A percentile compares a stretch with the other conserved stretches of the same genome.
Conservation (phyloP, 495 filamentous ascomycete species). For the Penicillium ucsense region DNA sequence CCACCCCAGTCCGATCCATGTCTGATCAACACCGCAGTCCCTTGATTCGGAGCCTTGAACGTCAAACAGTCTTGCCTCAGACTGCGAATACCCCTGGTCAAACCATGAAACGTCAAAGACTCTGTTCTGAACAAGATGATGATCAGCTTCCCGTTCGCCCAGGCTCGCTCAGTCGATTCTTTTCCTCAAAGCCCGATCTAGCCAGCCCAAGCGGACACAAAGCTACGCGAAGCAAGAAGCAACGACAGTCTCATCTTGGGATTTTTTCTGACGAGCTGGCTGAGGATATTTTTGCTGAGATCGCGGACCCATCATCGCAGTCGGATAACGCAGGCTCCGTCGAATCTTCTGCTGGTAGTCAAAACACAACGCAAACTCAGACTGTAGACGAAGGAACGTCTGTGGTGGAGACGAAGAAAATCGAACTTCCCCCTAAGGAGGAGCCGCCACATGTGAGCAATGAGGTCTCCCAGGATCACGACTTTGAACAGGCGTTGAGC, state of each 20-base stretch:
- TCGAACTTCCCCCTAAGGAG: background rate
- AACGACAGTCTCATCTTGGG: conserved; percentile 41
- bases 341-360: background rate
- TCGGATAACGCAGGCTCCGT: background rate
- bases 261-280: conserved; percentile 61
- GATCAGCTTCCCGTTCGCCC: conserved; percentile 21
- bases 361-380: background rate
- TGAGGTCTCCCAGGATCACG: conserved; percentile 5
- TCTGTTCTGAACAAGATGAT: conserved; percentile 48
- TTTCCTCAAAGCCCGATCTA: conserved; percentile 30
- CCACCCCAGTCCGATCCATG: conserved; percentile 26
- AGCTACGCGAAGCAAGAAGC: conserved; percentile 31
- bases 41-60: conserved; percentile 32
- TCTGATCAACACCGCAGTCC: conserved; percentile 31
- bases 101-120: conserved; percentile 50
- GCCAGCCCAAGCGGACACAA: conserved; percentile 44
- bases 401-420: background rate
- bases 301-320: conserved; percentile 29
- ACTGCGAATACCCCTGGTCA: conserved; percentile 35
- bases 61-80: conserved; percentile 34
- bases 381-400: conserved; percentile 4
- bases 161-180: conserved; percentile 49
- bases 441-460: background rate
- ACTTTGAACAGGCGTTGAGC: conserved; percentile 25
- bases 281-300: conserved; percentile 49